Evolutionary conservation across 805 yeast genomes (phyloP).

Genomic region (Ogataea paradorogensis): DNA sequence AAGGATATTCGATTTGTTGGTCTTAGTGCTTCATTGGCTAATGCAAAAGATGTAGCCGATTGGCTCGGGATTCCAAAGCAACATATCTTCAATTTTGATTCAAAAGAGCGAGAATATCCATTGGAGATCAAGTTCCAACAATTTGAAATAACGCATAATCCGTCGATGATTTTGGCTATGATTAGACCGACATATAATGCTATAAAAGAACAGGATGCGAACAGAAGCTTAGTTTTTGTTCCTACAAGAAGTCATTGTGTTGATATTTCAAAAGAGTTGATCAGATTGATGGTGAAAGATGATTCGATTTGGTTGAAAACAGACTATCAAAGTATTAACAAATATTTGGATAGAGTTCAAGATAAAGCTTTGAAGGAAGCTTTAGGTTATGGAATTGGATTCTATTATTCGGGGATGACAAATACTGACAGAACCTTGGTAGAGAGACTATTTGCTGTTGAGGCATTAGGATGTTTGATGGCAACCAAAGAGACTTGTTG

Average conservation of each 20-base stretch:
- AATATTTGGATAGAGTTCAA: conserved; percentile 40
- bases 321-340: conserved; percentile 38
- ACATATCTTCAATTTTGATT: conserved; percentile 66
- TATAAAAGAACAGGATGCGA: conserved; percentile 33
- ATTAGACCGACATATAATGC: conserved; percentile 47
- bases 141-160: conserved; percentile 45
- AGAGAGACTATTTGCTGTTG: conserved; percentile 47
- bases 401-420: conserved; percentile 56
- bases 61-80: conserved; percentile 77
- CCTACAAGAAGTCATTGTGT: conserved; percentile 54
- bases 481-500: conserved; percentile 57
- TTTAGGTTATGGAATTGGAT: conserved; percentile 61
- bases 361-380: conserved; percentile 47
- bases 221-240: conserved; percentile 48
- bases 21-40: conserved; percentile 65
- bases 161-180: conserved; percentile 52
- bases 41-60: conserved; percentile 73
- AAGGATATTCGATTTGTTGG: conserved; percentile 61
- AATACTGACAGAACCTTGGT: conserved; percentile 52
- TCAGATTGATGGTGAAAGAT: conserved; percentile 33
- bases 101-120: conserved; percentile 55
- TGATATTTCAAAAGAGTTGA: conserved; percentile 47
- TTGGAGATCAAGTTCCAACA: conserved; percentile 57
- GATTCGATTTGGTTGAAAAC: conserved; percentile 39
- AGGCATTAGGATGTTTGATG: conserved; percentile 53